Percentiles rank a stretch among this genome's conserved stretches.
Evolutionary conservation across 192 early-diverging fungal genomes (phyloP).

Genomic region (Cetraspora pellucida): DNA sequence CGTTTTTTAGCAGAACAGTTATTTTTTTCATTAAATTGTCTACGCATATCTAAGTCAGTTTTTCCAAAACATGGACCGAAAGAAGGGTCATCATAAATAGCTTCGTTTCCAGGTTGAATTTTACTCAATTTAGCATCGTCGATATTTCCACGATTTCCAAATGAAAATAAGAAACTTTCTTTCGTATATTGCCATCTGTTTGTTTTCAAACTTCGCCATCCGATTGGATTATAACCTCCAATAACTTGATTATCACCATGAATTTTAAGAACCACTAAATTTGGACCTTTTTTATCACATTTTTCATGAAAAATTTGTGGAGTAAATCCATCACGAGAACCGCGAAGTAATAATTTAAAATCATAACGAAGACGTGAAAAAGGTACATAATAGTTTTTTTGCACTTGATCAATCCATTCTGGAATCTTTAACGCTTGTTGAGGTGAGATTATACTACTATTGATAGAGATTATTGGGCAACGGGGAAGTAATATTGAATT

Average conservation of each 20-base stretch:
- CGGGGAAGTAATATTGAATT: background rate
- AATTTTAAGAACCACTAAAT: conserved; percentile 19
- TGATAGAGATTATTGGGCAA: conserved; percentile 13
- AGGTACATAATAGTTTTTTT: background rate
- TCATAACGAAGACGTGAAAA: background rate
- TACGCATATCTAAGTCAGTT: conserved; percentile 34
- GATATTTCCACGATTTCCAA: background rate
- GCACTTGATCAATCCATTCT: conserved; percentile 17
- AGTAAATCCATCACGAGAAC: conserved; percentile 26
- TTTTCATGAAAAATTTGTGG: conserved; percentile 26
- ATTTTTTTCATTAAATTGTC: conserved; percentile 14
- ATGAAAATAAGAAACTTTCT: conserved; percentile 34
- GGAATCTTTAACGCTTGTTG: conserved; percentile 22
- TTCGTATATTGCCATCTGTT: conserved; percentile 26
- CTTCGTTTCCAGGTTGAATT: conserved; percentile 1
- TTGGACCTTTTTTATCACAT: conserved; percentile 30
- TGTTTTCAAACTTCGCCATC: conserved; percentile 17
- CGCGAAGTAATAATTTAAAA: conserved; percentile 29
- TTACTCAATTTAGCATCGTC: conserved; percentile 21
- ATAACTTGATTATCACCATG: conserved; percentile 14
- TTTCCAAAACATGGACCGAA: conserved; percentile 36
- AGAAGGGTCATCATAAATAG: conserved; percentile 30
- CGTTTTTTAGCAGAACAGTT: conserved; percentile 27
- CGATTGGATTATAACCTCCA: conserved; percentile 33
- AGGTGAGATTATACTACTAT: background rate